Evolutionary conservation across 2,329 filamentous ascomycete genomes (phyloP).

Genomic region (Botrytis byssoidea): DNA sequence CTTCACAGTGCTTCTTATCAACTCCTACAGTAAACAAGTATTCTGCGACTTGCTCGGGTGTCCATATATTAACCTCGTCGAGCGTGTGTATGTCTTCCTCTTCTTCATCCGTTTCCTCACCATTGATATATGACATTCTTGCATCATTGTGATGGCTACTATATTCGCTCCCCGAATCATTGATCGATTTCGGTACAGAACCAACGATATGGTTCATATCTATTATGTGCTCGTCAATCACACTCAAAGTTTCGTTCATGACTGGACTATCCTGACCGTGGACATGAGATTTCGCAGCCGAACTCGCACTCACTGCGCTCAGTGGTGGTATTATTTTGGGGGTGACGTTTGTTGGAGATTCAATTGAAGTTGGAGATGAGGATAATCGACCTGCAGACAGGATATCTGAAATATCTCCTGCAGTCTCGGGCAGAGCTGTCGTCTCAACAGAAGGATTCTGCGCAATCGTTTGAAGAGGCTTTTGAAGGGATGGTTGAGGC

Average conservation of each 20-base stretch:
- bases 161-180: conserved; percentile 87
- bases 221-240: conserved; percentile 96
- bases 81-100: conserved; percentile 69
- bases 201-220: conserved; percentile 60
- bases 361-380: neutral
- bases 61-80: conserved; percentile 77
- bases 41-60: conserved; percentile 77
- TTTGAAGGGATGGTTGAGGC: conserved; percentile 9
- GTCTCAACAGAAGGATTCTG: neutral
- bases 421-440: neutral
- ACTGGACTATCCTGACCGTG: conserved; percentile 67
- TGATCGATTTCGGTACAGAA: conserved; percentile 52
- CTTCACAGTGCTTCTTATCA: conserved; percentile 85
- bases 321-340: conserved; percentile 38
- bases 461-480: neutral
- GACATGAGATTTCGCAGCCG: conserved; percentile 46
- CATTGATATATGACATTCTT: conserved; percentile 86
- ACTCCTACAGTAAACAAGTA: conserved; percentile 84
- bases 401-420: neutral
- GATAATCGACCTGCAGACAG: neutral
- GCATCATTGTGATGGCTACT: conserved; percentile 77
- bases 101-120: conserved; percentile 93
- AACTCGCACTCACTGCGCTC: conserved; percentile 42
- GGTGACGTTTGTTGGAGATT: neutral
- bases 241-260: conserved; percentile 90